Evolutionary conservation across 2,329 filamentous ascomycete species (phyloP).

Genomic region (Hymenoscyphus albidus): DNA sequence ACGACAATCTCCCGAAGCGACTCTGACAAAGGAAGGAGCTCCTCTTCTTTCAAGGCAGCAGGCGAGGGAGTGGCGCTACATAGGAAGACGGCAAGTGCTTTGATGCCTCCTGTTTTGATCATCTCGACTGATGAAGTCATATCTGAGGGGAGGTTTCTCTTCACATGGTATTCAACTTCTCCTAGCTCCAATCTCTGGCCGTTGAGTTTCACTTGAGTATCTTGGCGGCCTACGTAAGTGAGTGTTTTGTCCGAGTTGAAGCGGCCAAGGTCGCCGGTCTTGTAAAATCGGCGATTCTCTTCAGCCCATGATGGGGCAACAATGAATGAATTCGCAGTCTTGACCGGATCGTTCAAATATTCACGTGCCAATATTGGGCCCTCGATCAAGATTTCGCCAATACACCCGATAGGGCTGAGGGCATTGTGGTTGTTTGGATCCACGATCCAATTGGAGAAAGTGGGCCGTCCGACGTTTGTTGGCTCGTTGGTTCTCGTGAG

Average conservation of each 20-base stretch:
- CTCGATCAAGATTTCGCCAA: slow-evolving; percentile 25
- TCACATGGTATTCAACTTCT: slow-evolving; percentile 46
- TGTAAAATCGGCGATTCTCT: slow-evolving; percentile 30
- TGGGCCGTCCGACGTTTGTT: slow-evolving; percentile 16
- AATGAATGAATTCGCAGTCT: slow-evolving; percentile 18
- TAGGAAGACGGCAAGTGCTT: not conserved
- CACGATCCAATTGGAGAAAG: slow-evolving; percentile 16
- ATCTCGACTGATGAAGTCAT: slow-evolving; percentile 12
- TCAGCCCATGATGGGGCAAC: slow-evolving; percentile 20
- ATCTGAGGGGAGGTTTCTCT: slow-evolving; percentile 1
- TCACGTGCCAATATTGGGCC: slow-evolving; percentile 22
- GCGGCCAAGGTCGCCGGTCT: slow-evolving; percentile 37
- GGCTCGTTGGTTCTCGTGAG: slow-evolving; percentile 10
- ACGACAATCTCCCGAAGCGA: not conserved
- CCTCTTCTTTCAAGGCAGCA: not conserved
- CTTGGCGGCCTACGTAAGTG: slow-evolving; percentile 57
- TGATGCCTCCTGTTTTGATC: not conserved
- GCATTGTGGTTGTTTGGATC: slow-evolving; percentile 15
- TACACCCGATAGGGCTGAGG: slow-evolving; percentile 18
- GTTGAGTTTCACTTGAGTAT: slow-evolving; percentile 62
- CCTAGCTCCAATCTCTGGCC: slow-evolving; percentile 61
- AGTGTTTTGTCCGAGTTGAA: slow-evolving; percentile 49
- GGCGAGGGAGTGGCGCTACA: not conserved
- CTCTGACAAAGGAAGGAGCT: not conserved
- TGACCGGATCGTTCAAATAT: slow-evolving; percentile 23